A percentile compares a stretch with the other conserved stretches of the same genome.
These are phyloP conservation scores for Iberis pinnata DNA, from an alignment of 345 rosid genomes.

Conservation along the genomic window DNA sequence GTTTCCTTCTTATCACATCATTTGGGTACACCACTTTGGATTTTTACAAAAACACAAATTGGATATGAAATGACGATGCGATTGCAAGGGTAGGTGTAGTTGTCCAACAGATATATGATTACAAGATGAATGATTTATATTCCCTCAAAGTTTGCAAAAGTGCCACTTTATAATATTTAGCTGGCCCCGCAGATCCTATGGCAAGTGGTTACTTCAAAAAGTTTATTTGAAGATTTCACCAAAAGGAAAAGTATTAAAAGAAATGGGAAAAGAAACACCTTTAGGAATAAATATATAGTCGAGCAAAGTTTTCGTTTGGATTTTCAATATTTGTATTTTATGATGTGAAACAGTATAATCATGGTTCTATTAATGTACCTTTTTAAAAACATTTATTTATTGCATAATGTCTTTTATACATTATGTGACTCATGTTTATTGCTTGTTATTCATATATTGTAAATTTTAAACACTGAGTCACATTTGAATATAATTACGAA, in stretches of 20 bases:
- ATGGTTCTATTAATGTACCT: neutral
- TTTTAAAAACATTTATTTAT: too few relatives aligned
- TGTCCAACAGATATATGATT: constrained; percentile 19
- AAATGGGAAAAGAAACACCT: constrained; percentile 17
- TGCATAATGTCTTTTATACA: too few relatives aligned
- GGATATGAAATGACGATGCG: neutral
- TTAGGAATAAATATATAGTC: constrained; percentile 3
- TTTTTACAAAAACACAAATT: neutral
- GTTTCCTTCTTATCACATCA: too few relatives aligned
- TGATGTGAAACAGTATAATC: neutral
- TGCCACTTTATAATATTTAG: constrained; percentile 17
- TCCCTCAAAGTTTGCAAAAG: constrained; percentile 38
- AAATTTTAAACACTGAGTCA: too few relatives aligned
- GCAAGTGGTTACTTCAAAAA: constrained; percentile 29
- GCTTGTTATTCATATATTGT: too few relatives aligned
- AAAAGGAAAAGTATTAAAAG: constrained; percentile 25
- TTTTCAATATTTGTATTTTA: constrained; percentile 10
- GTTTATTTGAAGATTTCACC: constrained; percentile 29
- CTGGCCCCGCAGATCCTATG: constrained; percentile 44
- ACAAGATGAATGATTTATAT: neutral
- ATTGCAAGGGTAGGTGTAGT: constrained; percentile 9
- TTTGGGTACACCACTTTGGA: too few relatives aligned
- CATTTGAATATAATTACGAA: too few relatives aligned
- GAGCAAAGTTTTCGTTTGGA: constrained; percentile 31
- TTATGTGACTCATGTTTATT: too few relatives aligned